These are phyloP conservation scores for Cryptosporidium canis DNA, from an alignment of 169 alveolate genomes.

Conservation along the genomic window DNA sequence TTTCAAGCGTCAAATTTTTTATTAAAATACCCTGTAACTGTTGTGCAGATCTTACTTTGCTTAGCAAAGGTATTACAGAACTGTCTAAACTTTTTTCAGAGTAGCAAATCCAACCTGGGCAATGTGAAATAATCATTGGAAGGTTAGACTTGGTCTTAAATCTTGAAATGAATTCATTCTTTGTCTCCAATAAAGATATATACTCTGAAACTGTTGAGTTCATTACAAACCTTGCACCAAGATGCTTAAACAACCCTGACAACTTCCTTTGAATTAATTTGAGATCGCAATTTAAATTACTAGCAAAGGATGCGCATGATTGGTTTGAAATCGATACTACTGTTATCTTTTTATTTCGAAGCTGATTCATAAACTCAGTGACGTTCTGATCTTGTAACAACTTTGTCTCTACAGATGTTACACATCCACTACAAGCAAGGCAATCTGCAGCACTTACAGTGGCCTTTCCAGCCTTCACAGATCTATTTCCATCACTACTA, in stretches of 20 bases:
- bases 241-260: slow-evolving; percentile 71
- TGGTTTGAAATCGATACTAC: slow-evolving; percentile 88
- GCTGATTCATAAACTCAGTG: slow-evolving; percentile 79
- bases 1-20: slow-evolving; percentile 74
- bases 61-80: slow-evolving; percentile 83
- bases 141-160: slow-evolving; percentile 14
- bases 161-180: slow-evolving; percentile 74
- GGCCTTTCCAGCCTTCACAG: slow-evolving; percentile 76
- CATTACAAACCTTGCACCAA: slow-evolving; percentile 79
- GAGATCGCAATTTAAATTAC: slow-evolving; percentile 74
- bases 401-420: slow-evolving; percentile 91
- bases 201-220: slow-evolving; percentile 75
- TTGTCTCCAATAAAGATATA: slow-evolving; percentile 71
- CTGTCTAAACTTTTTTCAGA: slow-evolving; percentile 90
- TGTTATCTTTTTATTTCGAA: slow-evolving; percentile 73
- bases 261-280: slow-evolving; percentile 74
- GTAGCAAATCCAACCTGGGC: slow-evolving; percentile 95
- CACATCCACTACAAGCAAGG: slow-evolving; percentile 93
- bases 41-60: slow-evolving; percentile 89
- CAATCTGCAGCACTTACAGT: slow-evolving; percentile 88
- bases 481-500: background rate
- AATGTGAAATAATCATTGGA: slow-evolving; percentile 87
- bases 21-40: slow-evolving; percentile 84
- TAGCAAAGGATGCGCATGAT: slow-evolving; percentile 83
- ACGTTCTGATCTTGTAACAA: slow-evolving; percentile 83